Conservation (phyloP, 441 rosid species). For the Iberis amara region DNA sequence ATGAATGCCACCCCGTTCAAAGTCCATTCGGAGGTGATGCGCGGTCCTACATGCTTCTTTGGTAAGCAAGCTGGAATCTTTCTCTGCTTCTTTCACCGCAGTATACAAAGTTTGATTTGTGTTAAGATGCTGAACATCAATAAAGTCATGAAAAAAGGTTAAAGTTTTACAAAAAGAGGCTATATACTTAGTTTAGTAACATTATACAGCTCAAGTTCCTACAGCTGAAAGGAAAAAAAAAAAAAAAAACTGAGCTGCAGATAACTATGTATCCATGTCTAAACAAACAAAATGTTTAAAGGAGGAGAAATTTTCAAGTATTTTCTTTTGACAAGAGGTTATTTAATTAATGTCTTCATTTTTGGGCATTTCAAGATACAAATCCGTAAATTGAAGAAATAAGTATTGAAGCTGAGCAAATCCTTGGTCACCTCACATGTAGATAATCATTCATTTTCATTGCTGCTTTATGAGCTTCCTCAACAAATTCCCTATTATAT, state of each 20-base stretch:
- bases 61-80: constrained; percentile 54
- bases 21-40: constrained; percentile 57
- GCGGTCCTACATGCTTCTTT: constrained; percentile 86
- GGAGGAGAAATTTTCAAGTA: neutral
- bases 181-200: neutral
- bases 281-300: neutral
- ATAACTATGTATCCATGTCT: neutral
- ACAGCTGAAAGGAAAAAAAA: neutral
- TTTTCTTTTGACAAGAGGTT: neutral
- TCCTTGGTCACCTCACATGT: constrained; percentile 96
- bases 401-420: constrained; percentile 29
- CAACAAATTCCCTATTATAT: constrained; percentile 70
- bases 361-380: neutral
- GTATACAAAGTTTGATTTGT: constrained; percentile 71
- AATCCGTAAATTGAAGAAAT: constrained; percentile 8
- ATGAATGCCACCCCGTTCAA: constrained; percentile 97
- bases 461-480: constrained; percentile 82
- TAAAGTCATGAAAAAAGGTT: no score
- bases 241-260: neutral
- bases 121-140: constrained; percentile 57
- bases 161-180: no score
- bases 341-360: neutral
- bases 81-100: constrained; percentile 83
- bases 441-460: constrained; percentile 82
- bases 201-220: neutral